A percentile compares a stretch with the other conserved stretches of the same genome.
These are phyloP conservation scores for Chenopodium album DNA, from an alignment of 148 eudicot species.

Conservation along the genomic window DNA sequence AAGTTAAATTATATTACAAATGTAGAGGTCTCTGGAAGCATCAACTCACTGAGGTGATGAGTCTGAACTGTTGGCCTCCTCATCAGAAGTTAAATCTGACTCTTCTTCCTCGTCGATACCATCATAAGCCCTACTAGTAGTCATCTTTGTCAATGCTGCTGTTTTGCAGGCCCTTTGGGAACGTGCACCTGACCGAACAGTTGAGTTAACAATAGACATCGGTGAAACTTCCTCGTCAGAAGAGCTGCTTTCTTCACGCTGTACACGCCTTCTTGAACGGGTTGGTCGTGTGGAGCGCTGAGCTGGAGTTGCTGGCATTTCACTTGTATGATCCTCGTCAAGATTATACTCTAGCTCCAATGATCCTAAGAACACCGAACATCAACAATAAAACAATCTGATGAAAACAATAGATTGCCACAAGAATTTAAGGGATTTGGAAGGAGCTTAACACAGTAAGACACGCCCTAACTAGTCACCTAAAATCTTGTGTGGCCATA, in stretches of 20 bases:
- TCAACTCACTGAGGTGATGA: slow-evolving; percentile 29
- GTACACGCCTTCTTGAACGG: slow-evolving; percentile 54
- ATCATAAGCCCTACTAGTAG: slow-evolving; percentile 41
- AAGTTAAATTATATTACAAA: background rate
- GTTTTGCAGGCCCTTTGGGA: slow-evolving; percentile 96
- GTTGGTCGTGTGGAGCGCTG: slow-evolving; percentile 49
- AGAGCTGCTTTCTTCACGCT: slow-evolving; percentile 59
- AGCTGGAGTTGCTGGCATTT: slow-evolving; percentile 70
- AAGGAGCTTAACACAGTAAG: too few species aligned
- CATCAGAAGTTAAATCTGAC: slow-evolving; percentile 60
- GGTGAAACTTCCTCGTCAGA: slow-evolving; percentile 68
- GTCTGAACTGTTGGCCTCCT: slow-evolving; percentile 47
- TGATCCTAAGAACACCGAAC: slow-evolving; percentile 40
- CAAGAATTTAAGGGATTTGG: background rate
- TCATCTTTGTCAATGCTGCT: slow-evolving; percentile 73
- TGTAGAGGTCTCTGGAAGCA: background rate
- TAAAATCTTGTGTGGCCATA: background rate
- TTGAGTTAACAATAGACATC: slow-evolving; percentile 46
- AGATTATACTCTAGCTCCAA: slow-evolving; percentile 52
- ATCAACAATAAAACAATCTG: background rate
- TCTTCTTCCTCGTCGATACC: slow-evolving; percentile 50
- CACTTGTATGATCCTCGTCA: slow-evolving; percentile 39
- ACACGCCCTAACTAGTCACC: background rate
- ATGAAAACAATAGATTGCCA: background rate
- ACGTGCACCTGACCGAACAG: slow-evolving; percentile 44